phyloP scores from a whole-genome alignment of 1,139 yeast genomes.

The Kodamaea arcana region DNA sequence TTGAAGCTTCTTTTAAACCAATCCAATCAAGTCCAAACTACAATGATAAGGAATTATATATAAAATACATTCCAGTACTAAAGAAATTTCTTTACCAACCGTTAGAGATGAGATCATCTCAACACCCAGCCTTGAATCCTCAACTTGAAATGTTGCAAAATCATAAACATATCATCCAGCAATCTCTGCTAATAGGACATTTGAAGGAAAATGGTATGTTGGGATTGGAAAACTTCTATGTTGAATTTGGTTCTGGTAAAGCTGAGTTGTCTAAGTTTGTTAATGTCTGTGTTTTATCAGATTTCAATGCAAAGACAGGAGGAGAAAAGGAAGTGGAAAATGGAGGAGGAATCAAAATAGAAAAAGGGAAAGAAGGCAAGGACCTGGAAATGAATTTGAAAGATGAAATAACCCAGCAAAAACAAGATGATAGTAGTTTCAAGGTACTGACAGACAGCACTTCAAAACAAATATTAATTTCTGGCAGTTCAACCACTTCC shows the following conservation, averaged over 20 bases:
- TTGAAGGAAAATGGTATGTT: constrained; percentile 44
- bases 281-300: constrained; percentile 39
- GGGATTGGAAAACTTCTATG: constrained; percentile 34
- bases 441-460: neutral
- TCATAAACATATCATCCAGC: constrained; percentile 79
- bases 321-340: neutral
- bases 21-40: neutral
- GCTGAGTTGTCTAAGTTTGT: constrained; percentile 77
- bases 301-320: too few relatives aligned
- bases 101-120: constrained; percentile 11
- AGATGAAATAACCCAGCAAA: neutral
- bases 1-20: neutral
- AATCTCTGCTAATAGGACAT: constrained; percentile 74
- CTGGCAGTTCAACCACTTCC: neutral
- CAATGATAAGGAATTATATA: constrained; percentile 9
- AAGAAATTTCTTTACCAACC: constrained; percentile 14
- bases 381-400: neutral
- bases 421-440: neutral
- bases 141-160: constrained; percentile 49
- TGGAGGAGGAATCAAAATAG: neutral
- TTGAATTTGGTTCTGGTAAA: constrained; percentile 90
- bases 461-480: neutral
- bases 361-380: neutral
- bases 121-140: constrained; percentile 29
- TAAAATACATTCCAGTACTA: constrained; percentile 21